Evolutionary conservation across 768 basidiomycete genomes (phyloP).

Genomic region (Lentinula sp.): DNA sequence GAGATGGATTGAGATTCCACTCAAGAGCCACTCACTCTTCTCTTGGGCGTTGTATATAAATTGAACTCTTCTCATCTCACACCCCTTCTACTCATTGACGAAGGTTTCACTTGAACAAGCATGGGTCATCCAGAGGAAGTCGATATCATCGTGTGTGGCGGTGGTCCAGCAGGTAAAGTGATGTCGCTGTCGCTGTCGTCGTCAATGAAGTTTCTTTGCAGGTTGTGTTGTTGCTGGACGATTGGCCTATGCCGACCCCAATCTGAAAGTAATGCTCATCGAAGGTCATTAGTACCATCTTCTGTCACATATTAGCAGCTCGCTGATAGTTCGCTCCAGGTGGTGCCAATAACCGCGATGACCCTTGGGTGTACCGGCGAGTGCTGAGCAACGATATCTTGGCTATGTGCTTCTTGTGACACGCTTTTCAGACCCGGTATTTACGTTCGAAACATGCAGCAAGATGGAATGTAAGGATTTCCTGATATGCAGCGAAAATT

Average conservation of each 20-base stretch:
- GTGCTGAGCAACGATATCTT: background rate
- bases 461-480: conserved; percentile 48
- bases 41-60: background rate
- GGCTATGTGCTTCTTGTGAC: background rate
- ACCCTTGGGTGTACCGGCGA: conserved; percentile 68
- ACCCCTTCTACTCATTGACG: background rate
- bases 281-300: conserved; percentile 38
- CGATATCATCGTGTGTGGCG: conserved; percentile 65
- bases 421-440: conserved; percentile 47
- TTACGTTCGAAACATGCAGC: conserved; percentile 67
- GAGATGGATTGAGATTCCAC: background rate
- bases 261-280: conserved; percentile 68
- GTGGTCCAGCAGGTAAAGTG: conserved; percentile 53
- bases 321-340: conserved; percentile 22
- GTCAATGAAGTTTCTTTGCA: conserved; percentile 7
- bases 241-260: conserved; percentile 67
- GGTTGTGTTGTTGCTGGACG: conserved; percentile 67
- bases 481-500: background rate
- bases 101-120: background rate
- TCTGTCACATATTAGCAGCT: too few relatives aligned
- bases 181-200: background rate
- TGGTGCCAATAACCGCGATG: conserved; percentile 67
- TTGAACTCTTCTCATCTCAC: background rate
- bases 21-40: background rate
- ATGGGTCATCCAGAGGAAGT: conserved; percentile 42